These are phyloP conservation scores for Choiromyces venosus DNA, from an alignment of 495 filamentous ascomycete species.

Conservation along the genomic window DNA sequence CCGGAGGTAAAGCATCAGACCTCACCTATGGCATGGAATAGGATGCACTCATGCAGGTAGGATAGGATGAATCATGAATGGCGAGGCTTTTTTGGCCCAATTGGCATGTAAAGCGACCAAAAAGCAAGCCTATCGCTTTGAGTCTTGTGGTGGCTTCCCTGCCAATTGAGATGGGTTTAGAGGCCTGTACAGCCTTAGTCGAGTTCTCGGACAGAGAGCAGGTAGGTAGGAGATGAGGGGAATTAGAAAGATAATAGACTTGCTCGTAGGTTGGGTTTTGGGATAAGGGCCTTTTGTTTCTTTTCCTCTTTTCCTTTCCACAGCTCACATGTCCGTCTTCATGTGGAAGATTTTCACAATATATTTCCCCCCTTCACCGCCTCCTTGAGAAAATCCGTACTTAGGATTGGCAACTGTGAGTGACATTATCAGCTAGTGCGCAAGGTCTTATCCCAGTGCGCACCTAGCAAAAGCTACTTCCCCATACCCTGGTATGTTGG, in stretches of 20 bases:
- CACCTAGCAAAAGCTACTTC: not conserved
- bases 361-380: not conserved
- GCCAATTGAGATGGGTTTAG: too few relatives aligned
- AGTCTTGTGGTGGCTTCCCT: too few relatives aligned
- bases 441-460: not conserved
- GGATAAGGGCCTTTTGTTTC: too few relatives aligned
- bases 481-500: not conserved
- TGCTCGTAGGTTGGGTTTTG: too few relatives aligned
- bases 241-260: too few relatives aligned
- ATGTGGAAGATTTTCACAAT: not conserved
- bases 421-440: not conserved
- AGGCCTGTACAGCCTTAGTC: too few relatives aligned
- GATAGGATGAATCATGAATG: too few relatives aligned
- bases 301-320: too few relatives aligned
- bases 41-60: not conserved
- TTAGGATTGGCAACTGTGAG: not conserved
- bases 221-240: too few relatives aligned
- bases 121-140: too few relatives aligned
- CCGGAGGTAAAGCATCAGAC: not conserved
- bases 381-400: not conserved
- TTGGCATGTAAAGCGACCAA: not conserved
- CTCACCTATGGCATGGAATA: not conserved
- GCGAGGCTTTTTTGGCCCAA: not conserved
- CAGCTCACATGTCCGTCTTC: too few relatives aligned
- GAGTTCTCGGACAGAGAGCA: too few relatives aligned